Evolutionary conservation across 495 filamentous ascomycete species (phyloP), one percentile per base, ranked within the genome.

Genomic region (Aspergillus diversus): DNA sequence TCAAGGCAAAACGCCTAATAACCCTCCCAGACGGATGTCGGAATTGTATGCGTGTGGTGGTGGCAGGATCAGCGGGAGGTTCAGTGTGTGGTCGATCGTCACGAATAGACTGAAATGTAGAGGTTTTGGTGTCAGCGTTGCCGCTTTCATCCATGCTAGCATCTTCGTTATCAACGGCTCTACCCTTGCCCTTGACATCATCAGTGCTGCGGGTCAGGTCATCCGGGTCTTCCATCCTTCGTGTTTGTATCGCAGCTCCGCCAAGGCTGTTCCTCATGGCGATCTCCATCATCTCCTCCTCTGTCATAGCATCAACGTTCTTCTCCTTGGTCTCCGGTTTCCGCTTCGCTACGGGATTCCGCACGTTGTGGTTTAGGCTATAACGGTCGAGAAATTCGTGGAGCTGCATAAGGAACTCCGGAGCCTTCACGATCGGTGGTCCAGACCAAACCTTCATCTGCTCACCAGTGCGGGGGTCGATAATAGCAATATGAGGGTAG

Each of bases 391-490:
- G 85, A 69, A 99, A 99, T 72, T 99, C 95, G 69, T 93, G 90
- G 3, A 99, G 82, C 63, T 96, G 89, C 74, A 90, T 92, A 55
- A 96, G 85, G 69, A 98, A 97, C 11, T 97, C 95, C 13, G 84
- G 69, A 3, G 92, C 73, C 46, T 84, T 85, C 9, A 93, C 86
- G 43, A 91, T 88, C 16, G 95, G 92, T 15, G 82, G 81, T 3
- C 93, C 92, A 5, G 91, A 92, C 93, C 93, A 97, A 2, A 94
- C 87, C 76, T 99, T 98, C 63, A 98, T 92, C 74, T 97, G 94
- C 75, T 98, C 95, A 46, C 95, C 95, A 7, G 95, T 99, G 43
- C 95, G 86, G 1, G 95, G 95, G 70, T 99, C 95, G 56, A 99
- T 86, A 69, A 99, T 96, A 13, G 92, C 91, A 60, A 97, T 96